These are phyloP conservation scores for Pythium chondricola DNA, from an alignment of 352 stramenopile species.

Conservation along the genomic window DNA sequence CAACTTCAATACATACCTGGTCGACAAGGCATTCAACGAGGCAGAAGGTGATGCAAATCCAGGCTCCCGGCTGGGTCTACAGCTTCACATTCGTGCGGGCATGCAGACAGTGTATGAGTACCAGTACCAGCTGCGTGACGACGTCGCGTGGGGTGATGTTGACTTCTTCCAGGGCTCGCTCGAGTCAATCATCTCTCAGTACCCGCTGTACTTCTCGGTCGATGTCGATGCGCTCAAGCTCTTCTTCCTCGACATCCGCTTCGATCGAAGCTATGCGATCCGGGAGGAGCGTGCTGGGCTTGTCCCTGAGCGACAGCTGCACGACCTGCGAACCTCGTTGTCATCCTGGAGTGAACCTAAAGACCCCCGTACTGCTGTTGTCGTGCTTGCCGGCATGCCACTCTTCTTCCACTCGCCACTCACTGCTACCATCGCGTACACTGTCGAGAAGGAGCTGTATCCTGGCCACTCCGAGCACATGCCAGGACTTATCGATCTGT, in stretches of 20 bases:
- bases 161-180: constrained; percentile 40
- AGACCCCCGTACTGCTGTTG: constrained; percentile 15
- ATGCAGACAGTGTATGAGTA: constrained; percentile 63
- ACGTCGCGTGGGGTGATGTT: constrained; percentile 30
- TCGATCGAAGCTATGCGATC: constrained; percentile 48
- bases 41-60: background rate
- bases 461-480: constrained; percentile 35
- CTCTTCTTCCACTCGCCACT: constrained; percentile 65
- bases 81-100: constrained; percentile 51
- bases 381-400: constrained; percentile 49
- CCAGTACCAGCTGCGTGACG: constrained; percentile 52
- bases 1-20: constrained; percentile 53
- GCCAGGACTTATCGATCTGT: constrained; percentile 30
- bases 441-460: constrained; percentile 60
- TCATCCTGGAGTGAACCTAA: constrained; percentile 4
- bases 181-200: constrained; percentile 22
- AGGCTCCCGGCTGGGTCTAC: constrained; percentile 17
- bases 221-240: constrained; percentile 40
- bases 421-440: constrained; percentile 38
- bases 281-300: constrained; percentile 11
- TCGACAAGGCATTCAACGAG: constrained; percentile 24
- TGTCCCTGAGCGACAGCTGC: constrained; percentile 26
- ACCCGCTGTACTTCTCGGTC: constrained; percentile 39
- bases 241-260: constrained; percentile 57
- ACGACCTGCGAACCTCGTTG: constrained; percentile 5